Conservation (phyloP, 1,284 basidiomycete species). For the Trichosporon ovoides region DNA sequence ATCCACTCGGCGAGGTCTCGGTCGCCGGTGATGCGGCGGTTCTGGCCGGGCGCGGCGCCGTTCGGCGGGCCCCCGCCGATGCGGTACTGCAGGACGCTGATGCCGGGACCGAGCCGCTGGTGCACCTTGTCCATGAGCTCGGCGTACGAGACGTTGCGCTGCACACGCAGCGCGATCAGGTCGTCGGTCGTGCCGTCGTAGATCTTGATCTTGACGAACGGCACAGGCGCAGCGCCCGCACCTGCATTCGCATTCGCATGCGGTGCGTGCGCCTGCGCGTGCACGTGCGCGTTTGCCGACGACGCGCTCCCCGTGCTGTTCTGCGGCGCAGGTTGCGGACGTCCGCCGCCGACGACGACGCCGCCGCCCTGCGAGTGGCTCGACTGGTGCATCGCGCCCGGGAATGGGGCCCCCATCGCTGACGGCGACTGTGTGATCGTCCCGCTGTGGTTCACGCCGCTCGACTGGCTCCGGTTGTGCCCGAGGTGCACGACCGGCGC, state of each 20-base stretch:
- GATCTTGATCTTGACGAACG: constrained; percentile 97
- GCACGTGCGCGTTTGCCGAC: not conserved
- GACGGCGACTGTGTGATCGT: not conserved
- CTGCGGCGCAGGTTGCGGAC: not conserved
- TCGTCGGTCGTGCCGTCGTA: constrained; percentile 88
- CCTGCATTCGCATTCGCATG: not conserved
- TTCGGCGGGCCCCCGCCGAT: constrained; percentile 52
- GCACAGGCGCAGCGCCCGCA: constrained; percentile 44
- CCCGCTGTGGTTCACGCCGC: not conserved
- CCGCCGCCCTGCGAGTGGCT: not conserved
- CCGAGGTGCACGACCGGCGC: not conserved
- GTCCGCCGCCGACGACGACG: not conserved
- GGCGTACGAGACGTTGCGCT: constrained; percentile 77
- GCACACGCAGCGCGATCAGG: constrained; percentile 93
- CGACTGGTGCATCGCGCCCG: constrained; percentile 6
- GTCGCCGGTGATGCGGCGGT: constrained; percentile 63
- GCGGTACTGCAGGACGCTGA: constrained; percentile 65
- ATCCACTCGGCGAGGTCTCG: constrained; percentile 72
- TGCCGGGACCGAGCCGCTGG: constrained; percentile 71
- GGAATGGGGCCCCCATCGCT: constrained; percentile 9
- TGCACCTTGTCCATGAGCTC: constrained; percentile 89
- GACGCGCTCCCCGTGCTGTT: constrained; percentile 1
- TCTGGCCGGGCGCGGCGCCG: constrained; percentile 19
- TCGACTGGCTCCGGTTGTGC: not conserved
- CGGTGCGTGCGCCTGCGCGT: not conserved